Evolutionary conservation across 2,329 filamentous ascomycete species (phyloP).

Genomic region (Zymoseptoria brevis): DNA sequence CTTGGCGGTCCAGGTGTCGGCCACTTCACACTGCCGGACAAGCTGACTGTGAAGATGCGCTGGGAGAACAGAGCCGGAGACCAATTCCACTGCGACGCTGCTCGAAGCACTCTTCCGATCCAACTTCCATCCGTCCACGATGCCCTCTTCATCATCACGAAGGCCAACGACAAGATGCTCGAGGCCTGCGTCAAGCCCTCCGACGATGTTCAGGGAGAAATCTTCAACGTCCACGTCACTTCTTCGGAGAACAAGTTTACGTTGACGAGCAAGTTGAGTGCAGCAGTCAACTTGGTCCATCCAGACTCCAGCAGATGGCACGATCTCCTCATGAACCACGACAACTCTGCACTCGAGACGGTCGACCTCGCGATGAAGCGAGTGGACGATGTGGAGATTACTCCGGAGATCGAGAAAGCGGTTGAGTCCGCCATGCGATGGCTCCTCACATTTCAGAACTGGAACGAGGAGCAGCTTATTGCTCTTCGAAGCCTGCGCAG

Average conservation of each 20-base stretch:
- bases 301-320: constrained; percentile 11
- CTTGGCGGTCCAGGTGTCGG: constrained; percentile 38
- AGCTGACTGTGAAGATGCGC: constrained; percentile 2
- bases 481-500: constrained; percentile 10
- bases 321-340: constrained; percentile 11
- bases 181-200: not conserved
- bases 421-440: constrained; percentile 8
- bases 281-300: constrained; percentile 5
- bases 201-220: not conserved
- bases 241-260: not conserved
- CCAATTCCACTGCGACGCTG: not conserved
- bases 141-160: not conserved
- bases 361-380: constrained; percentile 10
- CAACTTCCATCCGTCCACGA: not conserved
- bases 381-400: not conserved
- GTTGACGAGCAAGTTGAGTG: constrained; percentile 6
- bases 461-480: constrained; percentile 14
- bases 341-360: constrained; percentile 3
- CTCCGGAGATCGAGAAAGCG: not conserved
- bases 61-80: not conserved
- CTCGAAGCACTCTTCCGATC: not conserved
- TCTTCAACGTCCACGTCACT: not conserved
- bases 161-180: not conserved
- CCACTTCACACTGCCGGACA: constrained; percentile 24
- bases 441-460: constrained; percentile 9